These are phyloP conservation scores for Trametes elegans DNA, from an alignment of 768 basidiomycete species.

Conservation along the genomic window DNA sequence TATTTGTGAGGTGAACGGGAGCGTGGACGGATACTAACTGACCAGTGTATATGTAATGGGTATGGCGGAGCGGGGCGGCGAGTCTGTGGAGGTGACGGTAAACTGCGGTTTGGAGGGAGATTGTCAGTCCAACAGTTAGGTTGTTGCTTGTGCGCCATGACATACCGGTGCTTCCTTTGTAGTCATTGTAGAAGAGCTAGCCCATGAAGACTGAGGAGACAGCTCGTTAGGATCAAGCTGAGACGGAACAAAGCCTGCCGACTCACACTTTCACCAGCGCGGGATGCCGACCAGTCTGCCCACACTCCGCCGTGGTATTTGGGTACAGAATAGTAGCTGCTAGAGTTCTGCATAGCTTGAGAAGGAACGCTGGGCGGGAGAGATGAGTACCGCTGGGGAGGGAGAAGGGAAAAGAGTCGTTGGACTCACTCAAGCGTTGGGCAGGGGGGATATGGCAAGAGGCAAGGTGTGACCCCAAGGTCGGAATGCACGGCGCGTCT, in stretches of 20 bases:
- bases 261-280: slow-evolving; percentile 23
- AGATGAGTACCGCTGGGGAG: not conserved
- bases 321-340: slow-evolving; percentile 22
- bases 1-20: not conserved
- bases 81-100: slow-evolving; percentile 1
- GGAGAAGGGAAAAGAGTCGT: slow-evolving; percentile 7
- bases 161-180: slow-evolving; percentile 21
- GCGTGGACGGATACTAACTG: not conserved
- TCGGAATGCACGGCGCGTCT: slow-evolving; percentile 12
- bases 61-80: slow-evolving; percentile 3
- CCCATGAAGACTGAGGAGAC: slow-evolving; percentile 21
- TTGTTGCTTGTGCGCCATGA: not conserved
- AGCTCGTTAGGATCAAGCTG: not conserved
- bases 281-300: slow-evolving; percentile 25
- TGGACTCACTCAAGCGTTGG: slow-evolving; percentile 17
- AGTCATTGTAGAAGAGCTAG: slow-evolving; percentile 14
- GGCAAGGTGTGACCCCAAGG: slow-evolving; percentile 20
- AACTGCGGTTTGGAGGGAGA: not conserved
- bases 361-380: not conserved
- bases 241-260: not conserved
- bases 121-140: not conserved
- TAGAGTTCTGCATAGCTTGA: slow-evolving; percentile 24
- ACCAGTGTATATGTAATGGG: slow-evolving; percentile 22
- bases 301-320: slow-evolving; percentile 22
- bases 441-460: slow-evolving; percentile 20